phyloP scores from a whole-genome alignment of 2,329 filamentous ascomycete genomes.

The Aspergillus sp. region DNA sequence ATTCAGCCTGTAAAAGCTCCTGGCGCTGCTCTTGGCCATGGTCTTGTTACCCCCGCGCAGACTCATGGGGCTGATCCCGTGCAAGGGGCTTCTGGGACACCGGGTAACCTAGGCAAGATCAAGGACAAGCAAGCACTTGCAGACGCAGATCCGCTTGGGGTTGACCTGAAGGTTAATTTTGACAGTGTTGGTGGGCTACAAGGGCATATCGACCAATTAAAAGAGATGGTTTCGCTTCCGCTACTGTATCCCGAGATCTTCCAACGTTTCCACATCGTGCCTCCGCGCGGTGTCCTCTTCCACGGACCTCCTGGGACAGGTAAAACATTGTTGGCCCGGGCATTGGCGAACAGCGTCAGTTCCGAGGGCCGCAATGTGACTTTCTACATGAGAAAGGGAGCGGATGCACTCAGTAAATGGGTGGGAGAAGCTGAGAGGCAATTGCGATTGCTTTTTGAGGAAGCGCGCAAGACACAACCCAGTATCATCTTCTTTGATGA shows the following conservation, averaged over 20 bases:
- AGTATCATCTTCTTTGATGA: constrained; percentile 99
- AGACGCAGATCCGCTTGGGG: constrained; percentile 87
- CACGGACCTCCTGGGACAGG: constrained; percentile 95
- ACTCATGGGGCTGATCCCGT: constrained; percentile 50
- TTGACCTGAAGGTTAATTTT: constrained; percentile 87
- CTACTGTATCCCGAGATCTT: constrained; percentile 94
- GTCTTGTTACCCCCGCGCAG: constrained; percentile 47
- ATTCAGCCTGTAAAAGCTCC: constrained; percentile 54
- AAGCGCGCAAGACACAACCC: constrained; percentile 88
- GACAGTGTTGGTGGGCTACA: constrained; percentile 88
- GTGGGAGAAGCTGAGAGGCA: constrained; percentile 97
- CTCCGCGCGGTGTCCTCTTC: constrained; percentile 88
- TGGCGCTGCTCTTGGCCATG: constrained; percentile 54
- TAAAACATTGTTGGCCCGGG: constrained; percentile 92
- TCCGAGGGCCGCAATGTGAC: constrained; percentile 88
- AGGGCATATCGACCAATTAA: constrained; percentile 90
- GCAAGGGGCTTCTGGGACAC: constrained; percentile 50
- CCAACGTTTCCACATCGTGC: constrained; percentile 80
- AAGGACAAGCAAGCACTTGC: constrained; percentile 88
- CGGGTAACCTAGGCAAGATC: constrained; percentile 83
- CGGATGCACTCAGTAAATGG: constrained; percentile 96
- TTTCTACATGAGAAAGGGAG: constrained; percentile 99
- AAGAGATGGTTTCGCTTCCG: constrained; percentile 96
- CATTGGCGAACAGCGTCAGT: constrained; percentile 82
- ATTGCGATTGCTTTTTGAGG: constrained; percentile 84